Percentiles rank a stretch among this genome's conserved stretches.
phyloP scores from a whole-genome alignment of 2,329 filamentous ascomycete genomes.

The Ceratocystis lukuohia region DNA sequence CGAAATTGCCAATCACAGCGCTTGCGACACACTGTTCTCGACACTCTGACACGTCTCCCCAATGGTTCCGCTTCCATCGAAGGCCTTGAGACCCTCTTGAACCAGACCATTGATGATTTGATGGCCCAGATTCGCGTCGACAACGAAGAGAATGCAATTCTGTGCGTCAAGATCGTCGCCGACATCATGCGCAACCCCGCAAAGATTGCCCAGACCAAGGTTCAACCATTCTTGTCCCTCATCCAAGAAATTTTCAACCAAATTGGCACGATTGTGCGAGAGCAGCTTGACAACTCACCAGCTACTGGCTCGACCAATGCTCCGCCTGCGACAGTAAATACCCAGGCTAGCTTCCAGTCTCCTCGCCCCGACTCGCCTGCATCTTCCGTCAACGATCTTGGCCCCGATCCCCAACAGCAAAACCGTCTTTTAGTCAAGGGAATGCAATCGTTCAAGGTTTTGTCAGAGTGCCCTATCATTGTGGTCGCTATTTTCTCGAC shows the following conservation, averaged over 20 bases:
- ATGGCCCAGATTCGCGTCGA: conserved; percentile 80
- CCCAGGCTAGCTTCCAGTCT: conserved; percentile 65
- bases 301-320: conserved; percentile 39
- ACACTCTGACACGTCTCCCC: conserved; percentile 79
- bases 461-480: conserved; percentile 95
- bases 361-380: conserved; percentile 83
- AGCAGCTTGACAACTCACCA: conserved; percentile 75
- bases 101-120: conserved; percentile 77
- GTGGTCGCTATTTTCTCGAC: conserved; percentile 97
- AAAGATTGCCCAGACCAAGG: conserved; percentile 62
- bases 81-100: conserved; percentile 74
- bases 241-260: conserved; percentile 94
- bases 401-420: conserved; percentile 66
- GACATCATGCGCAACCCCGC: conserved; percentile 89
- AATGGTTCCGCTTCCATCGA: conserved; percentile 60
- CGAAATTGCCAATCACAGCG: conserved; percentile 39
- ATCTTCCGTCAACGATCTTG: conserved; percentile 67
- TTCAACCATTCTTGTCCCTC: conserved; percentile 77
- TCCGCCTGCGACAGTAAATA: conserved; percentile 45
- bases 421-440: conserved; percentile 72
- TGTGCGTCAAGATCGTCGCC: conserved; percentile 96
- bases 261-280: conserved; percentile 86
- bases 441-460: conserved; percentile 97
- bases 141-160: conserved; percentile 96
- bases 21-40: conserved; percentile 82